Evolutionary conservation across 306 rosid species (phyloP), one percentile per base, ranked within the genome.

Genomic region (Trifolium dubium): DNA sequence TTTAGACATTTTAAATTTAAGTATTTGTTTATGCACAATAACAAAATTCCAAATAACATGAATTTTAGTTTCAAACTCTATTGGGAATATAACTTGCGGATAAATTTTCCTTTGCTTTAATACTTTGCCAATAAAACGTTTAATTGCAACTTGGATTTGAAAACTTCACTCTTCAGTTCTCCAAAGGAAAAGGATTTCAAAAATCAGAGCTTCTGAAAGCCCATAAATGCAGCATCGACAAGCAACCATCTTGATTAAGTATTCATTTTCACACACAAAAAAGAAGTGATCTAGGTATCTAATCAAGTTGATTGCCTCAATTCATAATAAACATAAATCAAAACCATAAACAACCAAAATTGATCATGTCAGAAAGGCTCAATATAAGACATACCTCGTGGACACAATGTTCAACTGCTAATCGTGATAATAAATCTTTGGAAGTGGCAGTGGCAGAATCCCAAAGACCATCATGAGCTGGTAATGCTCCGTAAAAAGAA

Each of bases 381-480:
- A 34, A 34, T 23, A 67, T 31, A 80, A 73, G 69, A 67, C 81
- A 53, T 77, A 87, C 97, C 95, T 93, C 96, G 30, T 91, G 98
- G 67, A 91, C 96, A 43, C 97, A 91, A 79, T 93, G 96, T 83
- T 93, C 94, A 69, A 91, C 79, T 1, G 97, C 94, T 68, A 93
- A 74, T 34, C 98, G 87, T 15, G 97, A 88, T 53, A 91, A 75
- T 71, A 91, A 75, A 81, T 91, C 94, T 77, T 86, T 80, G 39
- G 92, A 86, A 43, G 97, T 93, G 47, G 92, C 89, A 32, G 58
- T 73, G 74, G 98, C 97, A 56, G 98, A 91, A 81, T 86, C 96
- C 96, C 96, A 91, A 14, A 89, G 93, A 64, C 98, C 97, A 66
- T 89, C 97, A 23, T 93, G 97, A 64, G 86, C 92, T 0, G 92